Evolutionary conservation across 2,329 filamentous ascomycete species (phyloP).

Genomic region (Fusarium devonianum): DNA sequence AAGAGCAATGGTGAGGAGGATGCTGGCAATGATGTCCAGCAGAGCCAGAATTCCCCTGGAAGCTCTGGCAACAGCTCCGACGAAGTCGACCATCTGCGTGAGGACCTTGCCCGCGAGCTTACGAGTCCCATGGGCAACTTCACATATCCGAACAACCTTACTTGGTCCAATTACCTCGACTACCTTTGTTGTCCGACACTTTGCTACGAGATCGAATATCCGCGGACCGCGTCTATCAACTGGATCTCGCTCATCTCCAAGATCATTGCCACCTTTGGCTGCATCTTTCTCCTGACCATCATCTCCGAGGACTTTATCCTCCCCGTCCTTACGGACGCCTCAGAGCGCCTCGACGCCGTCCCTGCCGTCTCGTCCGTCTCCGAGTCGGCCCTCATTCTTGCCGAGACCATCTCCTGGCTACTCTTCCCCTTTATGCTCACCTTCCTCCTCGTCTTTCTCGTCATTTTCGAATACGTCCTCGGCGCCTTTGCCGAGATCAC

Average conservation of each 20-base stretch:
- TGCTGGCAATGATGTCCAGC: neutral
- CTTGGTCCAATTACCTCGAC: constrained; percentile 81
- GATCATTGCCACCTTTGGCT: constrained; percentile 88
- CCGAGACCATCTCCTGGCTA: constrained; percentile 88
- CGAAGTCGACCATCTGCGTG: constrained; percentile 74
- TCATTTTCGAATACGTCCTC: constrained; percentile 97
- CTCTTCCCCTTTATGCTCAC: constrained; percentile 98
- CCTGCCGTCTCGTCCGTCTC: constrained; percentile 51
- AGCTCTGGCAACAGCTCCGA: constrained; percentile 45
- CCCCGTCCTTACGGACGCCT: constrained; percentile 81
- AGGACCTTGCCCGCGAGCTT: constrained; percentile 88
- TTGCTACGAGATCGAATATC: constrained; percentile 98
- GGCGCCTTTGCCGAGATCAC: constrained; percentile 96
- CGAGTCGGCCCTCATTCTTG: constrained; percentile 80
- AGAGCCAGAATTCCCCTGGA: constrained; percentile 24
- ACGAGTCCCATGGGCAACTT: constrained; percentile 89
- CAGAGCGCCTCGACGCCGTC: constrained; percentile 56
- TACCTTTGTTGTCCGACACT: constrained; percentile 92
- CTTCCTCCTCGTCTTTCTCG: constrained; percentile 93
- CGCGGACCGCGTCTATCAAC: constrained; percentile 75
- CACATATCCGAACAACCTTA: constrained; percentile 90
- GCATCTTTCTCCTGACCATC: constrained; percentile 92
- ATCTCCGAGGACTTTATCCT: constrained; percentile 95
- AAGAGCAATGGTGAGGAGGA: constrained; percentile 42
- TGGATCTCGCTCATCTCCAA: constrained; percentile 87